These are phyloP conservation scores for Botryotinia narcissicola DNA, from an alignment of 2,329 filamentous ascomycete genomes.

Conservation along the genomic window DNA sequence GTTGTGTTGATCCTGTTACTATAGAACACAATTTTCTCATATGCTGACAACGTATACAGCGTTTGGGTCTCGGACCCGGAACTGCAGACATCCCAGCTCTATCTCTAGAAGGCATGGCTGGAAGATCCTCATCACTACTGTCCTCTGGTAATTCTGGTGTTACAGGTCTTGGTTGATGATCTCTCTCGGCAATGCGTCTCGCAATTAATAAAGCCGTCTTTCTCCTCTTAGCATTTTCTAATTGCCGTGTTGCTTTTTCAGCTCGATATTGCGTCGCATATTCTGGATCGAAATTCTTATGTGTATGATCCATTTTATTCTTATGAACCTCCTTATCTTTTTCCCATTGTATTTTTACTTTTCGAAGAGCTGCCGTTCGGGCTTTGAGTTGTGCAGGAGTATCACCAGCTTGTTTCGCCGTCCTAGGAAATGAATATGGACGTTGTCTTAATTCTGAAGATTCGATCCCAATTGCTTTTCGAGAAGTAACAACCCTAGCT, in stretches of 20 bases:
- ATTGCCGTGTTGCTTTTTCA: not conserved
- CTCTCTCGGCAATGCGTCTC: not conserved
- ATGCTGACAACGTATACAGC: not conserved
- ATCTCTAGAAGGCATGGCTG: not conserved
- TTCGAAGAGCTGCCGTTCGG: not conserved
- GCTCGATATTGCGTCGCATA: not conserved
- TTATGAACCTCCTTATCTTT: conserved; percentile 4
- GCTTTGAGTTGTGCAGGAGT: conserved; percentile 1
- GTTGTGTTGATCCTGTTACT: not conserved
- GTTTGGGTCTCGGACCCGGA: not conserved
- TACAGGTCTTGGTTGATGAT: not conserved
- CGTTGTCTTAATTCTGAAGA: not conserved
- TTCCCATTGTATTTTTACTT: not conserved
- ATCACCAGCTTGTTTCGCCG: not conserved
- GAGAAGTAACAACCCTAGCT: not conserved
- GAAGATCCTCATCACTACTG: conserved; percentile 17
- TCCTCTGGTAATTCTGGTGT: not conserved
- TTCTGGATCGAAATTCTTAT: not conserved
- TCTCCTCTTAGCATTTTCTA: not conserved
- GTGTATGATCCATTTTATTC: conserved; percentile 11
- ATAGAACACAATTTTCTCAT: not conserved
- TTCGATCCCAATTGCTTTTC: not conserved
- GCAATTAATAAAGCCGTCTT: not conserved
- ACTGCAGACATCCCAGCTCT: not conserved
- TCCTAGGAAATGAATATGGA: not conserved